Conservation (phyloP, 257 asterid species). For the Salvia splendens region DNA sequence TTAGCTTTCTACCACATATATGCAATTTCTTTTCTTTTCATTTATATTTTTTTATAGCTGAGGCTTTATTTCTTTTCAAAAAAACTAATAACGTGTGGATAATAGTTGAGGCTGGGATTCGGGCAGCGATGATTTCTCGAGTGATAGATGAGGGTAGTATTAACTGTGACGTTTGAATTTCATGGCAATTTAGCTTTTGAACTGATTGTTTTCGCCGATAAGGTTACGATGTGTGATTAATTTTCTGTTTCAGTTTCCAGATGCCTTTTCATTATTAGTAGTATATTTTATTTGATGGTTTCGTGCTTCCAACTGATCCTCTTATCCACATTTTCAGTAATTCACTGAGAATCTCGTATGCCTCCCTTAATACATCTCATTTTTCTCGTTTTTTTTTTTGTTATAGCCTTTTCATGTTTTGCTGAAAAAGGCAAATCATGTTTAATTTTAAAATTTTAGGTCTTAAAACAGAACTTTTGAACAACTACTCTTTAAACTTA, state of each 20-base stretch:
- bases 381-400: not conserved
- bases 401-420: conserved; percentile 12
- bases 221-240: conserved; percentile 1
- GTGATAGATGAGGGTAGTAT: not conserved
- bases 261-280: conserved; percentile 12
- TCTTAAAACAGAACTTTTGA: conserved; percentile 1
- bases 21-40: not conserved
- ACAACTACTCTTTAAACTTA: not conserved
- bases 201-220: conserved; percentile 12
- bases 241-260: conserved; percentile 13
- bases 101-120: conserved; percentile 9
- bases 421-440: conserved; percentile 3
- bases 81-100: not conserved
- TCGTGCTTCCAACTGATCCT: conserved; percentile 1
- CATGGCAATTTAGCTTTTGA: conserved; percentile 15
- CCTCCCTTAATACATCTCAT: not conserved
- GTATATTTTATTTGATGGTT: conserved; percentile 4
- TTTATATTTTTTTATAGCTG: not conserved
- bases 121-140: not conserved
- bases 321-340: conserved; percentile 2
- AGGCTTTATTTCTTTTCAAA: not conserved
- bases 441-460: conserved; percentile 1
- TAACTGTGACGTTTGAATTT: not conserved
- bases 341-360: not conserved
- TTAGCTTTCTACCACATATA: not conserved